Evolutionary conservation across 1,139 yeast species (phyloP), one percentile per base, ranked within the genome.

Genomic region (Kodamaea suecica): DNA sequence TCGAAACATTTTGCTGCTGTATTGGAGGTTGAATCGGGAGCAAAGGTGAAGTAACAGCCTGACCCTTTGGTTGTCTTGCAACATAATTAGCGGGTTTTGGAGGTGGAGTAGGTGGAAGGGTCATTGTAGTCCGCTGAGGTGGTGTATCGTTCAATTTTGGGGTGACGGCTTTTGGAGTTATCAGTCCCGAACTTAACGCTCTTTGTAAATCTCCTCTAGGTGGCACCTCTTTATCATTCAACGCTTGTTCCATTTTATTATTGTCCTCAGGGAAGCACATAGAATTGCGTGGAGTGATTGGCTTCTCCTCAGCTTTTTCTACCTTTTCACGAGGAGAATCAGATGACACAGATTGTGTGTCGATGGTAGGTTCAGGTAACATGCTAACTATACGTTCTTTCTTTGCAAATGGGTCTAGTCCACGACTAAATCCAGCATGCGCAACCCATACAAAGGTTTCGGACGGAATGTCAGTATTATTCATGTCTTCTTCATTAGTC

Each of bases 201-300:
- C 28, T 11, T 5, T 29, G 29, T 10, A 63, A 47, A 42, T 66
- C 72, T 1, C 69, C 68, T 36, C 70, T 48, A 1, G 67, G 66
- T 3, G 71, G 71, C 1, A 63, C 67, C 27, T 55, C 63, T 4
- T 45, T 44, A 34, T 61, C 67, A 27, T 55, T 47, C 23, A 63
- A 39, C 20, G 58, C 53, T 11, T 43, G 51, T 12, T 57, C 48
- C 30, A 59, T 53, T 17, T 33, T 30, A 41, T 39, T 10, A 15
- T 45, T 45, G 12, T 45, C 40, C 11, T 44, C 37, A 12, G 40
- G 36, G 36, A 42, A 50, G 23, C 49, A 53, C 20, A 31, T 40
- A 11, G 41, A 37, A 6, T 33, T 37, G 23, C 34, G 36, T 4
- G 48, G 42, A 2, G 46, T 39, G 5, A 40, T 34, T 9, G 49